Base-by-base conservation (phyloP, 306 rosid genomes). In the Crotalaria pallida region DNA sequence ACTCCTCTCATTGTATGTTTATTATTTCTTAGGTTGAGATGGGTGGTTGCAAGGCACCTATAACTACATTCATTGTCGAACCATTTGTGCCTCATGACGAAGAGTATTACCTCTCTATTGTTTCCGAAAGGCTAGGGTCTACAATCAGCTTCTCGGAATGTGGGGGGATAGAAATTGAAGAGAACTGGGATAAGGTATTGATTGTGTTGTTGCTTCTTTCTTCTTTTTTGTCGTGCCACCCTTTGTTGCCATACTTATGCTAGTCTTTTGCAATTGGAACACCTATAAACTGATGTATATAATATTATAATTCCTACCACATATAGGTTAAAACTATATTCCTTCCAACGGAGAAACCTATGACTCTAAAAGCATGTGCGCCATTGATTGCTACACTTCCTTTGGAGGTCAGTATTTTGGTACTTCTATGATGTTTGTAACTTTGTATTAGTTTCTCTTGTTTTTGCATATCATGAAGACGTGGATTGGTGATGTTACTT, bases 41-140 rank as follows among this genome's bases (percentile, higher is more conserved):
- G 86, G 97, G 90, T 41, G 97, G 96, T 40, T 91, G 96, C 84
- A 91, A 88, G 86, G 92, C 97, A 49, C 97, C 97, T 18, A 86
- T 91, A 17, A 80, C 90, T 5, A 84, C 96, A 40, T 91, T 91
- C 77, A 88, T 91, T 47, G 90, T 91, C 51, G 97, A 91, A 65
- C 96, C 97, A 5, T 91, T 91, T 83, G 85, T 91, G 80, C 96
- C 97, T 29, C 97, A 91, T 41, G 88, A 84, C 65, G 86, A 88
- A 72, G 97, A 91, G 74, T 91, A 72, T 76, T 91, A 91, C 72
- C 88, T 91, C 9, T 91, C 97, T 7, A 72, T 91, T 81, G 88
- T 91, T 53, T 88, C 97, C 45, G 97, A 91, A 1, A 84, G 96
- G 80, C 86, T 91, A 2, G 97, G 97, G 48, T 83, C 62, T 72